Percentiles rank a stretch among this genome's conserved stretches.
phyloP scores from a whole-genome alignment of 192 early-diverging fungal genomes.

The Gamsiella multidivaricata region DNA sequence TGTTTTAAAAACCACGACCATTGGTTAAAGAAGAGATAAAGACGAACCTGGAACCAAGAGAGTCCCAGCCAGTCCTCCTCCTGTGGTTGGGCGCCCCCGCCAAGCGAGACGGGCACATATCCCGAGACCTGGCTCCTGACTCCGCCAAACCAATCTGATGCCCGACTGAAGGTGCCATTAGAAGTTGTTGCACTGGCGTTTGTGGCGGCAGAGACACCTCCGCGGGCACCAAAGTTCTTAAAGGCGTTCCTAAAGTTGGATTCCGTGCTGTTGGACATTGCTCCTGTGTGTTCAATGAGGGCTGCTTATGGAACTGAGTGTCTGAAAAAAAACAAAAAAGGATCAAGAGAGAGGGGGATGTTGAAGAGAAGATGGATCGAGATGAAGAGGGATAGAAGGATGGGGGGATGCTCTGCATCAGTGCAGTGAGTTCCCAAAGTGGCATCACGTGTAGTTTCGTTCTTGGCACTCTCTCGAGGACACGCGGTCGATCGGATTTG shows the following conservation, averaged over 20 bases:
- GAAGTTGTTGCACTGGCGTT: constrained; percentile 6
- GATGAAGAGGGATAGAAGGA: no score
- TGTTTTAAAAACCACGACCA: neutral
- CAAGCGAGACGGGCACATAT: constrained; percentile 47
- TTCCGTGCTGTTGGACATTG: constrained; percentile 59
- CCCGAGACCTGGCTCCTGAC: constrained; percentile 46
- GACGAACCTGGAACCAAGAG: constrained; percentile 44
- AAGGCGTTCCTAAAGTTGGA: constrained; percentile 60
- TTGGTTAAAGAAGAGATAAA: neutral
- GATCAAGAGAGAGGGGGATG: neutral
- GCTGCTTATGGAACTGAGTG: no score
- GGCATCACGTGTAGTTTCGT: no score
- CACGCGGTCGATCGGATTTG: no score
- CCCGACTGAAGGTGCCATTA: constrained; percentile 13
- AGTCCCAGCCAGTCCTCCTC: constrained; percentile 51
- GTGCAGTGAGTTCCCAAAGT: no score
- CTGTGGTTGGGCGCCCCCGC: constrained; percentile 33
- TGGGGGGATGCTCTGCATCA: no score
- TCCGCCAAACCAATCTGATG: constrained; percentile 43
- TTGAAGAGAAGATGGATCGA: neutral
- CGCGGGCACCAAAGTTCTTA: constrained; percentile 56
- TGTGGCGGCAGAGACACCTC: constrained; percentile 28
- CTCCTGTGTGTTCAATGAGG: neutral
- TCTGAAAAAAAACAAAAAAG: no score
- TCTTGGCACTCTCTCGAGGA: no score